Evolutionary conservation across 2,329 filamentous ascomycete species (phyloP), one percentile per base, ranked within the genome.

Genomic region (Trichoderma lentiforme): DNA sequence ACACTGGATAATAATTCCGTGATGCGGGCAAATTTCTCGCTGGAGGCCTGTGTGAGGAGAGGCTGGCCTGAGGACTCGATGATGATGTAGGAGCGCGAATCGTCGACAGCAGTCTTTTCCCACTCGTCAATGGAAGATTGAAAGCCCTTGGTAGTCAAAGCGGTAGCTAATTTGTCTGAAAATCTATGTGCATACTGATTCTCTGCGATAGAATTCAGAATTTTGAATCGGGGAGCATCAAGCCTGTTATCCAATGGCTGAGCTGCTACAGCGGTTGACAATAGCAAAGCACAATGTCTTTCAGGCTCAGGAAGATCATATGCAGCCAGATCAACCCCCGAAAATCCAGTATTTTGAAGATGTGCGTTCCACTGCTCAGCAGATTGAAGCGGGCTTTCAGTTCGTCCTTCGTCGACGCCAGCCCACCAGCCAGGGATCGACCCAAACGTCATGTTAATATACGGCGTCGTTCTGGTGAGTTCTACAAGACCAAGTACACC

Each of bases 401-500:
- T 69, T 15, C 64, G 34, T 6, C 65, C 64, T 12, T 72, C 65
- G 3, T 60, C 70, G 62, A 53, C 39, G 1, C 64, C 64, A 24
- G 64, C 64, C 70, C 70, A 72, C 70, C 70, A 70, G 14, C 65
- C 64, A 1, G 64, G 43, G 5, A 72, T 36, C 15, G 56, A 26
- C 1, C 70, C 70, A 69, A 69, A 70, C 4, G 43, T 62, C 34
- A 70, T 51, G 30, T 72, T 72, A 9, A 72, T 56, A 14, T 60
- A 51, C 4, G 58, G 39, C 3, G 56, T 68, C n/a, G 53, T 70
- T 1, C 62, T 66, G 0, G 71, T 74, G 3, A 77, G 74, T 57
- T 81, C 80, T 18, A 79, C 74, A 4, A 81, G 72, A 4, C 80
- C 58, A 4, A 82, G 76, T 61, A 76, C 77, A 2, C 80, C 80